A percentile compares a stretch with the other conserved stretches of the same genome.
Evolutionary conservation across 805 yeast species (phyloP).

Genomic region (Myxozyma sirexii): DNA sequence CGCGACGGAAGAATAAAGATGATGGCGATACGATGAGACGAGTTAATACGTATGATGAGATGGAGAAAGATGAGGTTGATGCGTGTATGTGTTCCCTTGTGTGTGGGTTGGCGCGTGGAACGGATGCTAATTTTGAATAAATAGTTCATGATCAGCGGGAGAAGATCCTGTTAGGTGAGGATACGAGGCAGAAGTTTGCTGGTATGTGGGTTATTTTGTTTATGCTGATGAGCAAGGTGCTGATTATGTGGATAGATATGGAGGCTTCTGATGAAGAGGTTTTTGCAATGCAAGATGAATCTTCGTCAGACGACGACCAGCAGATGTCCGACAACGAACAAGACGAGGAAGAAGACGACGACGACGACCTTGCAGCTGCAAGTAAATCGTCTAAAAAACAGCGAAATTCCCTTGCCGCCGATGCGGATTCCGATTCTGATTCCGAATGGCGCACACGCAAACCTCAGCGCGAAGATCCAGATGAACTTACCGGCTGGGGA

Average conservation of each 20-base stretch:
- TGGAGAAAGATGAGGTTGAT: constrained; percentile 42
- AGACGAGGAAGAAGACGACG: constrained; percentile 50
- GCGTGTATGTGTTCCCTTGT: constrained; percentile 33
- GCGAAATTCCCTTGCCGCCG: not conserved
- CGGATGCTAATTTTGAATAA: no score
- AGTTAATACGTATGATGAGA: constrained; percentile 35
- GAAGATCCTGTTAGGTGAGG: constrained; percentile 36
- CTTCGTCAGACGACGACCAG: constrained; percentile 49
- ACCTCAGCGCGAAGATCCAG: constrained; percentile 16
- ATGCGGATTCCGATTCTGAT: constrained; percentile 47
- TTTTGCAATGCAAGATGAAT: constrained; percentile 44
- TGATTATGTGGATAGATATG: constrained; percentile 30
- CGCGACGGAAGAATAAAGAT: constrained; percentile 3
- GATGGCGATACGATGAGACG: constrained; percentile 1
- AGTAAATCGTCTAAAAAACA: constrained; percentile 35
- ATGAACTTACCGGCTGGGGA: constrained; percentile 49
- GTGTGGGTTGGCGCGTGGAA: not conserved
- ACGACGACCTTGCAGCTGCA: constrained; percentile 36
- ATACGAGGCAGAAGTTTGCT: constrained; percentile 25
- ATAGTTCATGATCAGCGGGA: constrained; percentile 42
- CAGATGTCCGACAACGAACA: constrained; percentile 50
- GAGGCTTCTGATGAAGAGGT: constrained; percentile 63
- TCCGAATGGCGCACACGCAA: constrained; percentile 51
- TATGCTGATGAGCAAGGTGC: not conserved
- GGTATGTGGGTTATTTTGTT: constrained; percentile 28